Evolutionary conservation across 441 rosid genomes (phyloP), one percentile per base, ranked within the genome.

Genomic region (Croton laevigatus): DNA sequence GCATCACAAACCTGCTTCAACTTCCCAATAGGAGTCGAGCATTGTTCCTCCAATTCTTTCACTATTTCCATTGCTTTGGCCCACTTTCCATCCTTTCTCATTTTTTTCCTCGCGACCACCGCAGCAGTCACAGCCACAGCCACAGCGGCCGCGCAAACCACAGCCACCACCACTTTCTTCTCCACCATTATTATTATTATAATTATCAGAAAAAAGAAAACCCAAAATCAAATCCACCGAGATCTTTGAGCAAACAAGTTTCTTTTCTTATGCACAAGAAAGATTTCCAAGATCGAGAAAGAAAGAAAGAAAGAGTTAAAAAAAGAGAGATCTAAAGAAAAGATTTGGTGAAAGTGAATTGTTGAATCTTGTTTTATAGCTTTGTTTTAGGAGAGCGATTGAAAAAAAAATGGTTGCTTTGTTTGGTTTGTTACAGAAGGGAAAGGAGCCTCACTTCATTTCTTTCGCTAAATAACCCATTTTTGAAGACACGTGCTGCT

Each of bases 1-100:
- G 98, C 96, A 71, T 95, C 99, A 40, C 92, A 96, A 66, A 89
- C 87, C 82, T 86, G 93, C 75, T 80, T 83, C 60, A 95, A 77
- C 81, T 84, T 93, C 73, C 70, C 84, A 69, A 81, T 74, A 4
- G 97, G 93, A 6, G 97, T 81, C 40, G 83, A 91, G 74, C 93
- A 87, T 77, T 87, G 86, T 23, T 91, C 94, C 79, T 92, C 94
- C 16, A 94, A 65, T 23, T 89, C 97, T 66, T 79, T 92, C 71
- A 94, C 73, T 38, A 94, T 87, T 70, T 85, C 91, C 82, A 84
- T 73, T 32, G 86, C 88, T 66, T 75, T 77, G 6, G 81, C 83
- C 98, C 96, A 89, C 76, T 75, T 90, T 20, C 87, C 87, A 0
- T 87, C 83, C 71, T 72, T 78, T 68, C 66, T 75, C 82, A 89